Evolutionary conservation across 169 alveolate genomes (phyloP).

Genomic region (Cryptosporidium viatorum): DNA sequence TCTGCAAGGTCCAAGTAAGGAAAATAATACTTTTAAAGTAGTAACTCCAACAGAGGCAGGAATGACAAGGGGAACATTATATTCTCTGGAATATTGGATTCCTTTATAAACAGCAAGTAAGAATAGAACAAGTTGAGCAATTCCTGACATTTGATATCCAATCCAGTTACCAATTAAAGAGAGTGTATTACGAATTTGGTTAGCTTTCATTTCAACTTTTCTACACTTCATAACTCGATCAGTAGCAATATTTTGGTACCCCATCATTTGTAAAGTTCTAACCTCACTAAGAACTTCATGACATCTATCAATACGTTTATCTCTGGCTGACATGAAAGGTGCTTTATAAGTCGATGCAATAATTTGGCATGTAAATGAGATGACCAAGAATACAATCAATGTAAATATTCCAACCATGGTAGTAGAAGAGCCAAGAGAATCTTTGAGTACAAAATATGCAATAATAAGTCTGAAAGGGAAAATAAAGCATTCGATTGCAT

Average conservation of each 20-base stretch:
- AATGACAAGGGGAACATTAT: constrained; percentile 47
- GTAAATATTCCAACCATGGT: constrained; percentile 43
- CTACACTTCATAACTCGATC: constrained; percentile 58
- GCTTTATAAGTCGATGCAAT: constrained; percentile 65
- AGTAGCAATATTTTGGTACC: constrained; percentile 52
- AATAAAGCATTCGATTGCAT: constrained; percentile 58
- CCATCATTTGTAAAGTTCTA: constrained; percentile 72
- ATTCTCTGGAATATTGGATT: not conserved
- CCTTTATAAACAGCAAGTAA: constrained; percentile 63
- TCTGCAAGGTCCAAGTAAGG: constrained; percentile 71
- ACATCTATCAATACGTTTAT: constrained; percentile 61
- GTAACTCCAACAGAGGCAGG: constrained; percentile 76
- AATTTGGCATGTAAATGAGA: constrained; percentile 62
- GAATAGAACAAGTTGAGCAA: constrained; percentile 51
- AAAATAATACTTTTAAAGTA: constrained; percentile 53
- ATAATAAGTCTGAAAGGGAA: constrained; percentile 61
- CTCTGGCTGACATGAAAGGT: constrained; percentile 71
- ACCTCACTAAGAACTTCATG: constrained; percentile 69
- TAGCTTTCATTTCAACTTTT: constrained; percentile 56
- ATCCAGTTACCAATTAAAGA: constrained; percentile 66
- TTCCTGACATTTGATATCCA: constrained; percentile 73
- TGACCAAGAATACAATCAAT: constrained; percentile 23
- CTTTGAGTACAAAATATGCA: constrained; percentile 64
- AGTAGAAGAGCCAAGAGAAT: constrained; percentile 49
- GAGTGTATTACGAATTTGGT: constrained; percentile 37